Evolutionary conservation across 208 protist genomes (phyloP).

Genomic region (Crithidia fasciculata): DNA sequence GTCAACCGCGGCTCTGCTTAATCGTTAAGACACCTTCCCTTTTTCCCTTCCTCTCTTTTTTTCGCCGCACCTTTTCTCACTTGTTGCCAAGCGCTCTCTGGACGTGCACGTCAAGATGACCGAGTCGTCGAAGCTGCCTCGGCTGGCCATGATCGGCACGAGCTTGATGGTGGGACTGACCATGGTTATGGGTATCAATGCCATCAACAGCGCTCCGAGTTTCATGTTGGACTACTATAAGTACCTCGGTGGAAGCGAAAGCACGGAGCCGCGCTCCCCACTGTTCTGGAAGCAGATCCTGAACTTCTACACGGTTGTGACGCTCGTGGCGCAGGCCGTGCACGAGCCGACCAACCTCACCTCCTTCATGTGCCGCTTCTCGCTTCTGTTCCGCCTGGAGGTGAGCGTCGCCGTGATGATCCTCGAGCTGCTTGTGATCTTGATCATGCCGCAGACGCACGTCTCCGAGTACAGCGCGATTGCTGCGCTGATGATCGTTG

Average conservation of each 20-base stretch:
- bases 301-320: slow-evolving; percentile 84
- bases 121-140: slow-evolving; percentile 21
- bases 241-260: slow-evolving; percentile 51
- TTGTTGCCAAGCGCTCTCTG: background rate
- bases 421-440: slow-evolving; percentile 67
- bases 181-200: slow-evolving; percentile 91
- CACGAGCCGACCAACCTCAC: slow-evolving; percentile 77
- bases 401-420: slow-evolving; percentile 58
- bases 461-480: slow-evolving; percentile 58
- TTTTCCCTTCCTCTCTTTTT: slow-evolving; percentile 20
- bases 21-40: background rate
- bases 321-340: slow-evolving; percentile 75
- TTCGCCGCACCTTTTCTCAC: slow-evolving; percentile 12
- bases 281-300: slow-evolving; percentile 78
- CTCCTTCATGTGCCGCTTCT: slow-evolving; percentile 77
- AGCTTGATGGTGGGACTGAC: slow-evolving; percentile 80
- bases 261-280: slow-evolving; percentile 33
- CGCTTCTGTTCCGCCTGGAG: slow-evolving; percentile 63
- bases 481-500: slow-evolving; percentile 67
- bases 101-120: slow-evolving; percentile 24
- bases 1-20: no score
- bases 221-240: slow-evolving; percentile 91
- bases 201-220: slow-evolving; percentile 81
- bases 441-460: slow-evolving; percentile 54
- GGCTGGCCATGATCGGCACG: slow-evolving; percentile 66